A percentile compares a stretch with the other conserved stretches of the same genome.
Conservation (phyloP, 148 eudicot species). For the Vaccinium corymbosum region DNA sequence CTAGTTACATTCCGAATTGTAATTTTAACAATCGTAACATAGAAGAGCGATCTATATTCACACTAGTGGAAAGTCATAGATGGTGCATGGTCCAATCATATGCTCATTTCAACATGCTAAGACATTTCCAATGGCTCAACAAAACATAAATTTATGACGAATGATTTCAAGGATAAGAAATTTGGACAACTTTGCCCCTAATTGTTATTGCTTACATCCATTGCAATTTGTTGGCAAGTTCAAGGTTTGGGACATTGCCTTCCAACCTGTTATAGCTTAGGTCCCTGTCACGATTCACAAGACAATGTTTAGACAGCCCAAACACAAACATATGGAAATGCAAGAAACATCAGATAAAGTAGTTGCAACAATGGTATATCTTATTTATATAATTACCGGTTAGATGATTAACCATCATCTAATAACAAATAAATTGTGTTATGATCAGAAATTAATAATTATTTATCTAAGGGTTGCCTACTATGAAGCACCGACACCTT, state of each 20-base stretch:
- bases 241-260: conserved; percentile 38
- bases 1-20: background rate
- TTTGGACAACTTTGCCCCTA: background rate
- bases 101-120: background rate
- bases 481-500: too few relatives aligned
- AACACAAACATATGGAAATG: background rate
- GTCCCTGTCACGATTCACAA: conserved; percentile 40
- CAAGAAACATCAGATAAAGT: background rate
- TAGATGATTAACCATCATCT: background rate
- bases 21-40: background rate
- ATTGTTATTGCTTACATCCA: conserved; percentile 35
- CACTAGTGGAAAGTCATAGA: too few relatives aligned
- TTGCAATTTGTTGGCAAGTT: conserved; percentile 14
- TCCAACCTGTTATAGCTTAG: conserved; percentile 56
- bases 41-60: background rate
- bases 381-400: background rate
- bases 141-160: background rate
- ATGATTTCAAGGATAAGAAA: background rate
- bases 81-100: too few relatives aligned
- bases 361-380: background rate
- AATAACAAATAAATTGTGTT: too few relatives aligned
- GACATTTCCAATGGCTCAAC: background rate
- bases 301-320: background rate
- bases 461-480: too few relatives aligned
- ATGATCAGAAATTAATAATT: too few relatives aligned